Conservation (phyloP, 495 filamentous ascomycete genomes). For the Copromyces sp. region DNA sequence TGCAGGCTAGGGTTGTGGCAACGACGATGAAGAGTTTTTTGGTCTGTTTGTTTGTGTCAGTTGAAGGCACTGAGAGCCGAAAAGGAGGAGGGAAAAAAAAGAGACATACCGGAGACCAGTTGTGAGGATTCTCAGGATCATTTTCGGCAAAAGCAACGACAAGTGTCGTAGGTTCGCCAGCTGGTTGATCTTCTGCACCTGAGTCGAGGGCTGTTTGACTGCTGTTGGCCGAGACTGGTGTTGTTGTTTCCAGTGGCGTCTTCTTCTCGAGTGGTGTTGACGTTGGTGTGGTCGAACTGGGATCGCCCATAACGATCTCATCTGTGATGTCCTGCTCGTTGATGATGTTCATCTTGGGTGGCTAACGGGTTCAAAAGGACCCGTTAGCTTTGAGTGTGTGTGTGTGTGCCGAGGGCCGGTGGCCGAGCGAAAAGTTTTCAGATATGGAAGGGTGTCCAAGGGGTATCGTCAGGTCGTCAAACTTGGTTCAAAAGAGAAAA, state of each 20-base stretch:
- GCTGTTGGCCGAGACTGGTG: neutral
- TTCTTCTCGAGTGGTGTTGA: neutral
- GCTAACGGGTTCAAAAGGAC: neutral
- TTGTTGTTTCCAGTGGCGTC: neutral
- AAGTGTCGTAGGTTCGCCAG: neutral
- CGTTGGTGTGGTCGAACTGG: neutral
- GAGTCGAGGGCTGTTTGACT: neutral
- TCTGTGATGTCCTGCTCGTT: neutral
- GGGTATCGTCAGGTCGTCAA: neutral
- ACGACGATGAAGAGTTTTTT: constrained; percentile 14
- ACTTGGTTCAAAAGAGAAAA: neutral
- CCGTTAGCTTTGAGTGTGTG: neutral
- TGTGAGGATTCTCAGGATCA: constrained; percentile 19
- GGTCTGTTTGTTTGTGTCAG: neutral
- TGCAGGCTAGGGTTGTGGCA: constrained; percentile 10
- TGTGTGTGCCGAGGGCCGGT: neutral
- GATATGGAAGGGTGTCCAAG: neutral
- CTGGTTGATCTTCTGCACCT: neutral
- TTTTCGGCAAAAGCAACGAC: constrained; percentile 12
- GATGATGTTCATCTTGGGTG: neutral
- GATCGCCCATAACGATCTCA: neutral
- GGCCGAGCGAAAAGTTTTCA: neutral
- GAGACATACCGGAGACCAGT: constrained; percentile 14
- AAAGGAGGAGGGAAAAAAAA: neutral
- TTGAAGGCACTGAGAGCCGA: neutral